Base-by-base conservation (phyloP, 345 rosid species). In the Citropsis articulata region DNA sequence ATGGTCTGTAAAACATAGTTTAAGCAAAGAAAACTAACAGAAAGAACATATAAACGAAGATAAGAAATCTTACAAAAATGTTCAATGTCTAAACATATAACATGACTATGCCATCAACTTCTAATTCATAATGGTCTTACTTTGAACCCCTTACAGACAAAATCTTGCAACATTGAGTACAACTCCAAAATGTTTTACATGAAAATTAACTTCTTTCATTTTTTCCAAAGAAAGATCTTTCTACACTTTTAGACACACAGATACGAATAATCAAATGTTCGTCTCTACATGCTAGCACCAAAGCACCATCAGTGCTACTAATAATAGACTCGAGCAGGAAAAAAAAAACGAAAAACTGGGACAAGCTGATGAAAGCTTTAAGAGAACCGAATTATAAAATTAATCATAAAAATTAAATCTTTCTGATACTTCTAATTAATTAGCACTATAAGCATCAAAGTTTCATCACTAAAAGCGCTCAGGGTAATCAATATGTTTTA, bases 1-100 rank as follows among this genome's bases (percentile, higher is more conserved):
- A 74, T 94, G 78, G 74, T 96, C 99, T 96, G 87, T 68, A 83
- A 38, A 66, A 66, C 69, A 80, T 30, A 70, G 24, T 35, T 71
- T 42, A 50, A 33, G 63, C 30, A 25, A 1, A 14, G 71, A 14
- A 48, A 22, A 64, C 33, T 25, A 63, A 42, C 8, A 73, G 70
- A 68, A 45, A 66, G 18, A 4, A 40, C 71, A 28, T 53, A 9
- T 18, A 2, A 59, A 65, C 19, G 38, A 76, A 59, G 2, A 24
- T 71, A 31, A 59, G 33, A 56, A 73, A 57, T 67, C 53, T 19
- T 36, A 67, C 31, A 31, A 42, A 50, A 65, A 7, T 7, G 14
- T 33, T 9, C 27, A 2, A 75, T n/a, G 33, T 14, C 53, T 24
- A 75, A 64, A 8, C 62, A 65, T 33, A 50, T 14, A 65, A 42